Evolutionary conservation across 306 rosid genomes (phyloP), one percentile per base, ranked within the genome.

Genomic region (Cotoneaster glaucophyllus): DNA sequence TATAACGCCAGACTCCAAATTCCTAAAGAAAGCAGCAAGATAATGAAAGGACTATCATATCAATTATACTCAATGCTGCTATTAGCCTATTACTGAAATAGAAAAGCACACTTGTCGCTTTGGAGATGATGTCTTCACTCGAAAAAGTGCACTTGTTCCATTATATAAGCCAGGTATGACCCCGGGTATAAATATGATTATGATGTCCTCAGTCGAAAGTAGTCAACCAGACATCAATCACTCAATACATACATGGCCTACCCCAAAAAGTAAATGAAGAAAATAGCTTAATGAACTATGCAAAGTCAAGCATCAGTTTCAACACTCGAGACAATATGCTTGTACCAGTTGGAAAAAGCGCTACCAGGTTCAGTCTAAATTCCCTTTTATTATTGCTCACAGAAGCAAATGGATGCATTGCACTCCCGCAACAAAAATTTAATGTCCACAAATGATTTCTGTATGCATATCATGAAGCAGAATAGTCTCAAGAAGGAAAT

Each of bases 1-100:
- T 85, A 82, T 87, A 92, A 8, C 84, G 84, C 24, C 77, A 83
- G 74, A 79, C 70, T 79, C 87, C 82, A 32, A 70, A 52, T 70
- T 85, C 90, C 98, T 95, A 78, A 26, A 73, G 56, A 73, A 80
- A 71, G 41, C 58, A 61, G 53, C 61, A 28, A 37, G 31, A 65
- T 63, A 71, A 65, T 74, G 76, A 83, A 84, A 65, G 32, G 45
- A 66, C 13, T 3, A 43, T 22, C 45, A 44, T 34, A 80, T 31
- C 57, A 54, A 31, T 25, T 52, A 73, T 59, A 32, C 15, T 53
- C 32, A 21, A 74, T 13, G 61, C 34, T 24, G 50, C 22, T 17
- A 78, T 22, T 53, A 37, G 43, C 50, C 34, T 21, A 26, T 25
- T 2, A 59, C n/a, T 5, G 28, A 50, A 41, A 17, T 28, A 37